Conservation (phyloP, 2,329 filamentous ascomycete genomes). For the Stemphylium lycopersici region DNA sequence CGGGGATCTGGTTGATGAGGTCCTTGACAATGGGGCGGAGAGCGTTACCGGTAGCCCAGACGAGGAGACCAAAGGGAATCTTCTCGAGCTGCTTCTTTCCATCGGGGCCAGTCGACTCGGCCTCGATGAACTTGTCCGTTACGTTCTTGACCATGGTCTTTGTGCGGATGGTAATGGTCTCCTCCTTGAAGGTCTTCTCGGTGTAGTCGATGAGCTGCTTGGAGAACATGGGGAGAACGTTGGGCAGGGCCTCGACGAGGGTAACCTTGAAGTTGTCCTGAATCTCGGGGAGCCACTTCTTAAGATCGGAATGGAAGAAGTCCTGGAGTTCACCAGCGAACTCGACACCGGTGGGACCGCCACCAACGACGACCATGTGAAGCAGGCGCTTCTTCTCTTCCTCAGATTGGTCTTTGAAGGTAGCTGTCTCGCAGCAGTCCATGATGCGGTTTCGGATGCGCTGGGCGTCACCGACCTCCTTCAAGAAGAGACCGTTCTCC, state of each 20-base stretch:
- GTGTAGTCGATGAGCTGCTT: conserved; percentile 99
- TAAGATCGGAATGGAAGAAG: conserved; percentile 97
- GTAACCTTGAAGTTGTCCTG: conserved; percentile 95
- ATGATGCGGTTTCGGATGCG: conserved; percentile 98
- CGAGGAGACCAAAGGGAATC: conserved; percentile 92
- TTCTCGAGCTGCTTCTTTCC: conserved; percentile 81
- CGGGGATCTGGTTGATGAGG: conserved; percentile 88
- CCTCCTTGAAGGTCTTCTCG: conserved; percentile 98
- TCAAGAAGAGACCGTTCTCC: conserved; percentile 96
- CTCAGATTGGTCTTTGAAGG: conserved; percentile 91
- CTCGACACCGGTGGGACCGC: conserved; percentile 95
- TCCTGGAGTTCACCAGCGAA: conserved; percentile 98
- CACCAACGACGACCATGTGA: conserved; percentile 89
- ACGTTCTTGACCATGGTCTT: conserved; percentile 99
- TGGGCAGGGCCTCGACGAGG: conserved; percentile 94
- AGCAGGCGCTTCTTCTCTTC: conserved; percentile 92
- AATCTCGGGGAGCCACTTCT: conserved; percentile 97
- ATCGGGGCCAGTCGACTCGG: conserved; percentile 79
- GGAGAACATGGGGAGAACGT: conserved; percentile 96
- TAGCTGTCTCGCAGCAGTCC: conserved; percentile 98
- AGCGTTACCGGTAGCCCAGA: conserved; percentile 98
- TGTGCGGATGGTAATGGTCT: conserved; percentile 95
- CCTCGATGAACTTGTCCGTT: conserved; percentile 90
- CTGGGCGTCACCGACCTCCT: conserved; percentile 97
- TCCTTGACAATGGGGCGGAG: conserved; percentile 88